Conservation (phyloP, 2,329 filamentous ascomycete species). For the Fusarium goolgardi region DNA sequence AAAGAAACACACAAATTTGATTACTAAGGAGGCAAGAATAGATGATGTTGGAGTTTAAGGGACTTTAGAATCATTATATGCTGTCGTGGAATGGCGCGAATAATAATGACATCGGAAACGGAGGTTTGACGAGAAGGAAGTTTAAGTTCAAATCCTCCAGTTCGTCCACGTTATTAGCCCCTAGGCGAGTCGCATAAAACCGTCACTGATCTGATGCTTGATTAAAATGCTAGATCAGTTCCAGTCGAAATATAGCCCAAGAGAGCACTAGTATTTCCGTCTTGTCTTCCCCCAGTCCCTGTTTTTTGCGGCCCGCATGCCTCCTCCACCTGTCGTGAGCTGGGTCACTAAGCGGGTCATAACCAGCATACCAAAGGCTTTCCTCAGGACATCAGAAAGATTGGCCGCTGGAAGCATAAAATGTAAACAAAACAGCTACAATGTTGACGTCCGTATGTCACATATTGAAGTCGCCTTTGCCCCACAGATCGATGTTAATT, state of each 20-base stretch:
- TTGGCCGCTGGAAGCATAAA: neutral
- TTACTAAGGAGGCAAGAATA: slow-evolving; percentile 43
- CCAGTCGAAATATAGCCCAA: too few species aligned
- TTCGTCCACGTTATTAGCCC: too few species aligned
- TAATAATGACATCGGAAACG: neutral
- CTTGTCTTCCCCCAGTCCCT: too few species aligned
- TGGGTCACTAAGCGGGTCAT: neutral
- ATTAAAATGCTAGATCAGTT: too few species aligned
- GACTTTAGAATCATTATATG: slow-evolving; percentile 36
- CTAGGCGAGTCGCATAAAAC: too few species aligned
- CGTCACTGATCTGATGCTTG: too few species aligned
- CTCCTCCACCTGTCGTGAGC: slow-evolving; percentile 35
- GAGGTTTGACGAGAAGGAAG: neutral
- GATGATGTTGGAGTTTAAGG: slow-evolving; percentile 5
- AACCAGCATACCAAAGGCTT: neutral
- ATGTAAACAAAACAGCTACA: too few species aligned
- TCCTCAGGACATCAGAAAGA: neutral
- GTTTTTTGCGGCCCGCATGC: neutral
- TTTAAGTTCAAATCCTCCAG: slow-evolving; percentile 1
- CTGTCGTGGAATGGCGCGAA: neutral
- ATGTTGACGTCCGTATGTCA: too few species aligned
- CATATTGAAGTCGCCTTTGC: too few species aligned
- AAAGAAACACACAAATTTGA: neutral
- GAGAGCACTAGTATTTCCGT: too few species aligned
- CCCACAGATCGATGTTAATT: too few species aligned